phyloP scores from a whole-genome alignment of 2,329 filamentous ascomycete genomes.

The Colletotrichum godetiae region DNA sequence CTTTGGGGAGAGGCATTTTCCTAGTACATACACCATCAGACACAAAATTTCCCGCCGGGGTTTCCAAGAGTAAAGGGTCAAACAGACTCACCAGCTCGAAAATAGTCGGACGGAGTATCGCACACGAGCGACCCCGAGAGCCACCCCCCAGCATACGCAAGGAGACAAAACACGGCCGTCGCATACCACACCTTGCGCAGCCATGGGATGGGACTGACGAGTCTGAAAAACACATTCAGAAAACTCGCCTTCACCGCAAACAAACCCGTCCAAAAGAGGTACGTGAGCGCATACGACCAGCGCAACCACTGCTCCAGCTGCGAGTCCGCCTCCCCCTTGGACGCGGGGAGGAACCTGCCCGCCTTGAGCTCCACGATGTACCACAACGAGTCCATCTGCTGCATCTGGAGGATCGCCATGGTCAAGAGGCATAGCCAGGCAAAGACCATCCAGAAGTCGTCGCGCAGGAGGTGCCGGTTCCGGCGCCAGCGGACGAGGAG shows the following conservation, averaged over 20 bases:
- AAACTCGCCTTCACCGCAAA: constrained; percentile 42
- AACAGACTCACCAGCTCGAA: constrained; percentile 27
- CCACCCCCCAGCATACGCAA: constrained; percentile 38
- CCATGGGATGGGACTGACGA: constrained; percentile 35
- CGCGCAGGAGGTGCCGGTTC: constrained; percentile 36
- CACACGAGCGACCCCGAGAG: constrained; percentile 36
- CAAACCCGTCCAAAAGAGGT: constrained; percentile 39
- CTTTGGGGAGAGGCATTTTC: constrained; percentile 28
- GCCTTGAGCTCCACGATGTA: constrained; percentile 35
- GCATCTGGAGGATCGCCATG: constrained; percentile 38
- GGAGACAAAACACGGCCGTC: constrained; percentile 33
- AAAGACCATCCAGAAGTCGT: constrained; percentile 46
- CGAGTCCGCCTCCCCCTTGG: constrained; percentile 1
- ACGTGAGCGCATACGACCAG: constrained; percentile 40
- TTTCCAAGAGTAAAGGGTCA: neutral
- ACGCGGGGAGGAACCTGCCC: constrained; percentile 26
- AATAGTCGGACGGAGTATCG: constrained; percentile 29
- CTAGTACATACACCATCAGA: constrained; percentile 13
- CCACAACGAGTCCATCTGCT: constrained; percentile 36
- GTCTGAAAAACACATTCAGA: constrained; percentile 37
- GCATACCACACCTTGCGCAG: constrained; percentile 37
- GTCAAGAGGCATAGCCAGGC: constrained; percentile 42
- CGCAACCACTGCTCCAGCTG: constrained; percentile 19
- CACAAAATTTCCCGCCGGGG: too few species aligned
- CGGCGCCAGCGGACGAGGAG: constrained; percentile 41